A percentile compares a stretch with the other conserved stretches of the same genome.
phyloP scores from a whole-genome alignment of 129 eudicot species.

The Scalesia atractyloides region DNA sequence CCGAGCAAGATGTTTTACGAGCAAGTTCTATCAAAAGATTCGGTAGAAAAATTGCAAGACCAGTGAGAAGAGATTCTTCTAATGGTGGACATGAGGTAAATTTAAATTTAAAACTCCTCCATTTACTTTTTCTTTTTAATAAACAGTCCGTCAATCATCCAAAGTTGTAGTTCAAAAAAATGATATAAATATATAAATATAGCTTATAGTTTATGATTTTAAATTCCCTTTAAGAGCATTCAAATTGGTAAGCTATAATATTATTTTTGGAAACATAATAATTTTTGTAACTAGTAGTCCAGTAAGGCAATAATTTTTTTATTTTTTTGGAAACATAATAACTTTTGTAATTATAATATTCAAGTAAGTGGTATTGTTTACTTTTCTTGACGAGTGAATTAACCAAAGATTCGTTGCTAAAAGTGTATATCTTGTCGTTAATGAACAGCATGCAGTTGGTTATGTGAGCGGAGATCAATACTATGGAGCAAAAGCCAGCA shows the following conservation, averaged over 20 bases:
- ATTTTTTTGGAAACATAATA: neutral
- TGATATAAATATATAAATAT: neutral
- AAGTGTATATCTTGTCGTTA: neutral
- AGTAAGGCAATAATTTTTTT: neutral
- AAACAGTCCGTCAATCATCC: no score
- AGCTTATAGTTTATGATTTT: neutral
- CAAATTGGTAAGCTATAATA: neutral
- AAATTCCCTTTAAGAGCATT: no score
- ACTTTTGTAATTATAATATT: neutral
- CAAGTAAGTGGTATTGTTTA: neutral
- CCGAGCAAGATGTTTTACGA: conserved; percentile 66
- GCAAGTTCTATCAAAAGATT: conserved; percentile 63
- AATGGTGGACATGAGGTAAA: conserved; percentile 84
- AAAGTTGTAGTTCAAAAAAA: no score
- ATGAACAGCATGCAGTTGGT: conserved; percentile 82
- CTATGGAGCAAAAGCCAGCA: conserved; percentile 89
- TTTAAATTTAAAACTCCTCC: neutral
- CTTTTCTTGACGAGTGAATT: neutral
- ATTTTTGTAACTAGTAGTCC: neutral
- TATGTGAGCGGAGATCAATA: conserved; percentile 73
- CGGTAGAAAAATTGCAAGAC: conserved; percentile 59
- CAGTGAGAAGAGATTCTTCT: conserved; percentile 63
- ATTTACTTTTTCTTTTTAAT: no score
- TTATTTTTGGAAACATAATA: neutral
- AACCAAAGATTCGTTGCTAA: conserved; percentile 7